These are phyloP conservation scores for Mycotypha africana DNA, from an alignment of 371 early-diverging fungal species.

Conservation along the genomic window DNA sequence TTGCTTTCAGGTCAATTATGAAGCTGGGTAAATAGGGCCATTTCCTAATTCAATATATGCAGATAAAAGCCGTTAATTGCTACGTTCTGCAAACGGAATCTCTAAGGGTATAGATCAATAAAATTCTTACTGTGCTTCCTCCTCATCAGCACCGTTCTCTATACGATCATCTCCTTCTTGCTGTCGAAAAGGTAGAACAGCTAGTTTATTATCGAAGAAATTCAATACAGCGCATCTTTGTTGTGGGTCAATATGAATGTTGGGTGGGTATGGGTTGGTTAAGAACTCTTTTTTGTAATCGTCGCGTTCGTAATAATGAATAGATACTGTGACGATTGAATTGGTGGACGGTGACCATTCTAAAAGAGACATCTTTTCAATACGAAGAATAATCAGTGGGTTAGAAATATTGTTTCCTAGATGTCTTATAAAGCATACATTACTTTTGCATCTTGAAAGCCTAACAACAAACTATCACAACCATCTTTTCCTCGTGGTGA, in stretches of 20 bases:
- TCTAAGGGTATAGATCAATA: neutral
- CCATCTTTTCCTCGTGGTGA: conserved; percentile 63
- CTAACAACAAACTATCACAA: conserved; percentile 78
- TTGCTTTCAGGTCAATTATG: conserved; percentile 68
- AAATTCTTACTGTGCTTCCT: conserved; percentile 42
- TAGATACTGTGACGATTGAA: conserved; percentile 83
- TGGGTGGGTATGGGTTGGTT: conserved; percentile 60
- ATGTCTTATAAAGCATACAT: conserved; percentile 5
- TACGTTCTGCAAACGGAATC: no score
- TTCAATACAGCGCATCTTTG: conserved; percentile 82
- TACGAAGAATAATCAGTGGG: no score
- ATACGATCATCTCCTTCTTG: conserved; percentile 44
- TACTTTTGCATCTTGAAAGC: conserved; percentile 94
- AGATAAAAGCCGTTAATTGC: neutral
- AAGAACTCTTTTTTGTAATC: conserved; percentile 76
- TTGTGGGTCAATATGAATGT: conserved; percentile 72
- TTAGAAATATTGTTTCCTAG: no score
- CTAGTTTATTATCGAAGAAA: conserved; percentile 85
- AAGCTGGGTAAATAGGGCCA: conserved; percentile 75
- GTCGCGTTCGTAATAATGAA: conserved; percentile 95
- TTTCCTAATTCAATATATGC: conserved; percentile 28
- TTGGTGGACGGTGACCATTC: conserved; percentile 79
- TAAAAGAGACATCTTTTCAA: conserved; percentile 91
- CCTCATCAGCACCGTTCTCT: conserved; percentile 31
- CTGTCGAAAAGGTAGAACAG: conserved; percentile 86